Base-by-base conservation (phyloP, 2,329 filamentous ascomycete genomes). In the Rutstroemia sp. region DNA sequence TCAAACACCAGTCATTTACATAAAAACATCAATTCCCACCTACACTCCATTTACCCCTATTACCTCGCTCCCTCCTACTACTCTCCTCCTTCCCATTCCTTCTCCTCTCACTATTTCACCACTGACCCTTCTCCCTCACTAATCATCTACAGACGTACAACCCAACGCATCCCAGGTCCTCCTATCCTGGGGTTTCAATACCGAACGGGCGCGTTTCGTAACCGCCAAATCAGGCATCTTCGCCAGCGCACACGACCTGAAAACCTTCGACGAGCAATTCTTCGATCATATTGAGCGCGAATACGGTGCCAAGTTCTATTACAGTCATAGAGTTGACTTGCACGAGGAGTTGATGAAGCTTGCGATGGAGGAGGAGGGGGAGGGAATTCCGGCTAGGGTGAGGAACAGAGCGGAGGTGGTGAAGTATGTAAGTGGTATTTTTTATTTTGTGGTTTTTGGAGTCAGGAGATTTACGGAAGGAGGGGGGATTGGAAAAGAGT, bases 141-240 rank as follows among this genome's bases (percentile, higher is more conserved):
- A 54, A 49, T 14, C 3, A 17, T n/a, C 7, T 17, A 2, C 10
- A 54, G 51, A 85, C 60, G 66, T 86, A 6, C 76, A 78, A 0
- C 81, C 83, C 0, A 87, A 87, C 61, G 73, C 76, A 5, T 82
- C 84, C 63, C 79, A 80, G 0, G 68, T 85, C 2, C 70, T 87
- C 5, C 67, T 70, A 2, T 68, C 73, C 39, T 69, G 78, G 54
- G 76, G 76, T 0, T 61, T 79, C 1, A 68, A 70, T 57, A 70
- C 73, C 0, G 69, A 73, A 54, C 64, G 64, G 0, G 71, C 71
- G 27, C 73, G 74, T 3, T 72, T 75, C 16, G 58, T 65, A 61
- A 44, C 54, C 47, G 46, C 51, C 46, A 58, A 44, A 55, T 54
- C 42, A 25, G 30, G 76, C 73, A 76, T 58, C 70, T 78, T 61